Base-by-base conservation (phyloP, 192 early-diverging fungal species). In the Backusella macrospora region DNA sequence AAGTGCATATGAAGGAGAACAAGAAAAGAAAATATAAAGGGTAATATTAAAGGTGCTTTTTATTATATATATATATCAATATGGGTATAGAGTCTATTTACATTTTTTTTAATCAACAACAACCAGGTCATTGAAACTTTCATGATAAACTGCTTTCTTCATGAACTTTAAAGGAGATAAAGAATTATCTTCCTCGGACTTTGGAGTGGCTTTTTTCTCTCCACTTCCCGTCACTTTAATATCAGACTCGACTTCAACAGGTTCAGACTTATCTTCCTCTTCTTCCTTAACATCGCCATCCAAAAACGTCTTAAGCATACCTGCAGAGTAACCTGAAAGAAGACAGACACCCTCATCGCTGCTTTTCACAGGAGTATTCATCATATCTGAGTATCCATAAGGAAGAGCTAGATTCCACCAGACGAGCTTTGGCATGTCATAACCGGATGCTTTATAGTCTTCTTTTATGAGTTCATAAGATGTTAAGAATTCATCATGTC, bases 341-440 rank as follows among this genome's bases (percentile, higher is more conserved):
- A 85, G 72, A 34, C 84, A 78, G 18, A 81, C 68, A 1, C 79
- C 80, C 13, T 72, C 40, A 21, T 77, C 75, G 34, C 55, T 73
- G 8, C 65, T 46, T 12, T 59, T 70, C 0, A 62, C 75, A 13
- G 84, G 80, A 14, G 78, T 74, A 47, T 73, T 82, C 21, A 81
- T 74, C 40, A 29, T 26, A 13, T 34, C 29, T 8, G 52, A 59
- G 5, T 62, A n/a, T 0, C 4, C 44, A 42, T 39, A 66, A 14
- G 64, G 62, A 14, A 74, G 76, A 3, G 75, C 38, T n/a, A 87
- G 65, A 62, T 87, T 84, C 86, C 86, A 87, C 66, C 83, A 87
- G 1, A 87, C 82, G 39, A 87, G 76, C 42, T 87, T 80, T 13
- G 86, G 86, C 15, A 84, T 52, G 3, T 80, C 78, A 59, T 86